A percentile compares a stretch with the other conserved stretches of the same genome.
phyloP scores from a whole-genome alignment of 2,329 filamentous ascomycete species.

The Aspergillus hortae region DNA sequence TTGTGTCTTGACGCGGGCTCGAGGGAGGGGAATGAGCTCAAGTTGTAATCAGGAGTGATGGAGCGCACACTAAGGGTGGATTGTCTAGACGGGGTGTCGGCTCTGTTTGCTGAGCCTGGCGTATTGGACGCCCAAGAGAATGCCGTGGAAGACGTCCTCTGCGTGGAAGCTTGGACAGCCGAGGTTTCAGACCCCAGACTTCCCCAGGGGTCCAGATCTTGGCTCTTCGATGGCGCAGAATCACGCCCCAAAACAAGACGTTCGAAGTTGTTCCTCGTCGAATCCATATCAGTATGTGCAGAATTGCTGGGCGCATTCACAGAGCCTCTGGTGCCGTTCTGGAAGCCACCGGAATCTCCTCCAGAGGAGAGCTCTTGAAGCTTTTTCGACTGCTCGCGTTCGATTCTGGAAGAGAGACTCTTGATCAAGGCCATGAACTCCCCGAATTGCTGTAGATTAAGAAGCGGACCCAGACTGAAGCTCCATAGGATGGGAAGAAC shows the following conservation, averaged over 20 bases:
- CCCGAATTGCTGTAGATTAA: slow-evolving; percentile 85
- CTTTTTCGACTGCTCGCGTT: slow-evolving; percentile 84
- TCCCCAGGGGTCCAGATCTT: slow-evolving; percentile 32
- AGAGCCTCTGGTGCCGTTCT: slow-evolving; percentile 23
- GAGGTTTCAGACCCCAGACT: slow-evolving; percentile 28
- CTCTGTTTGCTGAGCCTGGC: slow-evolving; percentile 15
- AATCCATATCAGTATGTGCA: slow-evolving; percentile 49
- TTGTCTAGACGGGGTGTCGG: slow-evolving; percentile 15
- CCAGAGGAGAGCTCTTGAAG: slow-evolving; percentile 74
- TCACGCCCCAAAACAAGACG: slow-evolving; percentile 75
- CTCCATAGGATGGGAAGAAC: slow-evolving; percentile 85
- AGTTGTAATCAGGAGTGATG: slow-evolving; percentile 51
- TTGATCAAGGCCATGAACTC: slow-evolving; percentile 88
- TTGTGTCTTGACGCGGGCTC: slow-evolving; percentile 36
- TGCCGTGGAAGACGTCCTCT: slow-evolving; percentile 19
- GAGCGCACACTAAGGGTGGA: slow-evolving; percentile 38
- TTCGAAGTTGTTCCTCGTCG: slow-evolving; percentile 73
- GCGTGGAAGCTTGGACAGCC: slow-evolving; percentile 22
- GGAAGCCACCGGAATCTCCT: slow-evolving; percentile 47
- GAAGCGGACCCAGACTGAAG: slow-evolving; percentile 84
- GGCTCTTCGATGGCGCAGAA: slow-evolving; percentile 31
- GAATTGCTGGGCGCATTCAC: slow-evolving; percentile 23
- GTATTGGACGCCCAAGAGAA: slow-evolving; percentile 44
- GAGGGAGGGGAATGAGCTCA: slow-evolving; percentile 48
- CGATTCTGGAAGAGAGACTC: slow-evolving; percentile 71